phyloP scores from a whole-genome alignment of 2,329 filamentous ascomycete species.

The Fusarium sacchari region DNA sequence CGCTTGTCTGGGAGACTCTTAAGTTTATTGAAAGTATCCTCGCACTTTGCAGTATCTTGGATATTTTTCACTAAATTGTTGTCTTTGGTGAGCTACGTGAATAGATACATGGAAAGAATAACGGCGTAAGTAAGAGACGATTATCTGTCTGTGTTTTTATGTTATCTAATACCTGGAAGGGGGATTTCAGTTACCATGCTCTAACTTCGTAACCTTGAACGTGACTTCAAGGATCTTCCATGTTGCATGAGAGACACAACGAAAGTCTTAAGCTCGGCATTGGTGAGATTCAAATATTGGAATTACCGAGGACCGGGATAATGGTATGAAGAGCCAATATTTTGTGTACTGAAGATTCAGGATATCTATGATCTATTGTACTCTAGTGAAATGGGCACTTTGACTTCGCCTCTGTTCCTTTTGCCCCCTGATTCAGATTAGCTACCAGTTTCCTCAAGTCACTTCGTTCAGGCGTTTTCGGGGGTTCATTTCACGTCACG shows the following conservation, averaged over 20 bases:
- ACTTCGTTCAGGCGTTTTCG: neutral
- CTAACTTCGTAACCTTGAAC: constrained; percentile 1
- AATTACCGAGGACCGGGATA: too few relatives aligned
- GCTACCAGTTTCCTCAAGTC: too few relatives aligned
- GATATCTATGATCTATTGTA: neutral
- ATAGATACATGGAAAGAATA: too few relatives aligned
- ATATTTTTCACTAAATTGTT: neutral
- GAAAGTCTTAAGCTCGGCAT: constrained; percentile 18
- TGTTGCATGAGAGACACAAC: constrained; percentile 10
- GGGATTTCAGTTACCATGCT: constrained; percentile 28
- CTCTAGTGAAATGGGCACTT: neutral
- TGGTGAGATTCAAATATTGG: too few relatives aligned
- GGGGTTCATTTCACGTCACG: neutral
- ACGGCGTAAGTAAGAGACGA: constrained; percentile 25
- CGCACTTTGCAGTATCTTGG: constrained; percentile 35
- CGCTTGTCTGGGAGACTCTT: constrained; percentile 52
- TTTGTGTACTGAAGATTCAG: neutral
- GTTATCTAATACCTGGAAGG: constrained; percentile 9
- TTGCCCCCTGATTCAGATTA: neutral
- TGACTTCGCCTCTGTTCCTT: neutral
- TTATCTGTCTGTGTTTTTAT: constrained; percentile 15
- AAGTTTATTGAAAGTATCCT: constrained; percentile 48
- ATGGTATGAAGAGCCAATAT: constrained; percentile 22
- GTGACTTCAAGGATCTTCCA: constrained; percentile 20
- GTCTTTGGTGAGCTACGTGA: accelerated